Base-by-base conservation (phyloP, 768 basidiomycete genomes). In the Kockovaella imperatae region DNA sequence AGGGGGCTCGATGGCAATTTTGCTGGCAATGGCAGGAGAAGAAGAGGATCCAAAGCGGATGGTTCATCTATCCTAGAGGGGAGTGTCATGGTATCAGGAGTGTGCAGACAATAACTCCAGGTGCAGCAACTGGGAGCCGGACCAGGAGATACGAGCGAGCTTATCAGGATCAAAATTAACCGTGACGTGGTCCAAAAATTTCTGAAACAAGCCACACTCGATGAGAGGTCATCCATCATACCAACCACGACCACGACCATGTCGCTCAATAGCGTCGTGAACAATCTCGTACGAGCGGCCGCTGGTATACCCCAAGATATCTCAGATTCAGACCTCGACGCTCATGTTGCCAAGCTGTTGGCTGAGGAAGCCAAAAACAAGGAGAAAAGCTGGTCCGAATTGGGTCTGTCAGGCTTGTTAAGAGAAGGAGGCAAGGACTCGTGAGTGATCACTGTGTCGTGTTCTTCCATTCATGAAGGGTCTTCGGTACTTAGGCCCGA, bases 331-430 rank as follows among this genome's bases (percentile, higher is more conserved):
- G 87, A 95, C 60, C 79, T 97, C 38, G 93, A 97, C 72, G 79
- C 80, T 36, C 86, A 87, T 63, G 87, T 99, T 24, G 88, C 88
- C 2, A 85, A 89, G 43, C 78, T 97, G 48, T 83, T 99, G 43
- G 79, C 96, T 32, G 82, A 80, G 56, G 95, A 97, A 70, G 93
- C 95, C 1, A 88, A 87, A 74, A 82, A 83, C 76, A 87, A 89
- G 71, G 88, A 88, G 28, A 81, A 84, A 60, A 77, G 74, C 49
- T 96, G 89, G 67, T 57, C 54, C 44, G 79, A 83, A 62, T 76
- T 83, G 23, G 90, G 90, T 2, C 77, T 93, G 40, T 74, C 80
- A 7, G 89, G 86, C 1, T 87, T 87, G 63, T 76, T 89, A 26
- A n/a, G n/a, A n/a, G 54, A 53, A 8, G 40, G 46, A 15, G 53